Base-by-base conservation (phyloP, 2,329 filamentous ascomycete genomes). In the Aspergillus sp. region DNA sequence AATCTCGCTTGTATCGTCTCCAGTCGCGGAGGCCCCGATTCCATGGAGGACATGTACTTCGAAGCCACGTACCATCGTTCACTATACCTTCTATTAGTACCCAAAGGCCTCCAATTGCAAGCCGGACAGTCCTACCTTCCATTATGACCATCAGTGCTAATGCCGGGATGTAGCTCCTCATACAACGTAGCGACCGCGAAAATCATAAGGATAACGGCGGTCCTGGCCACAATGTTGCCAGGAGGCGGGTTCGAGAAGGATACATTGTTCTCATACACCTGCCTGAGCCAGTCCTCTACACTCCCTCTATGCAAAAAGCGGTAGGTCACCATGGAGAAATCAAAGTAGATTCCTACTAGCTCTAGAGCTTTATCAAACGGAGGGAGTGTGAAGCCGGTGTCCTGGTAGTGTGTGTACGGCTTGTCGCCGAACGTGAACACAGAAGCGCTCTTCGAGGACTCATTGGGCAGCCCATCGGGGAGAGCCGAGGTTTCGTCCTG, bases 241-340 rank as follows among this genome's bases (percentile, higher is more conserved):
- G 54, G 60, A 0, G 68, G 50, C 0, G 61, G 50, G 11, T 57
- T 59, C 1, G 49, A 48, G 2, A 54, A 52, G 0, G 53, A 52
- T 4, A 61, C 40, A 32, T 64, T 63, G 15, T 47, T 49, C 30
- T 64, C 52, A 32, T 70, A 60, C 5, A 54, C 44, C 15, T 58
- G 49, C 2, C 40, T 45, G 13, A 69, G 43, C 69, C 71, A 75
- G 1, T 41, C 32, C 31, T 71, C 64, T 0, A 74, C 66, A 2
- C 66, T 70, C 0, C 69, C 68, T 0, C 71, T 58, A 43, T 77
- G 72, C 13, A 78, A 45, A 35, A 76, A 72, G 3, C 73, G 66
- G 41, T 77, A 75, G 0, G 74, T 78, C 1, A 74, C 71, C 13
- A 74, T 71, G 5, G 71, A 74, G 35, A 72, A 73, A 29, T 77